A percentile compares a stretch with the other conserved stretches of the same genome.
Conservation (phyloP, 495 filamentous ascomycete species). For the Lophiotrema nucula region DNA sequence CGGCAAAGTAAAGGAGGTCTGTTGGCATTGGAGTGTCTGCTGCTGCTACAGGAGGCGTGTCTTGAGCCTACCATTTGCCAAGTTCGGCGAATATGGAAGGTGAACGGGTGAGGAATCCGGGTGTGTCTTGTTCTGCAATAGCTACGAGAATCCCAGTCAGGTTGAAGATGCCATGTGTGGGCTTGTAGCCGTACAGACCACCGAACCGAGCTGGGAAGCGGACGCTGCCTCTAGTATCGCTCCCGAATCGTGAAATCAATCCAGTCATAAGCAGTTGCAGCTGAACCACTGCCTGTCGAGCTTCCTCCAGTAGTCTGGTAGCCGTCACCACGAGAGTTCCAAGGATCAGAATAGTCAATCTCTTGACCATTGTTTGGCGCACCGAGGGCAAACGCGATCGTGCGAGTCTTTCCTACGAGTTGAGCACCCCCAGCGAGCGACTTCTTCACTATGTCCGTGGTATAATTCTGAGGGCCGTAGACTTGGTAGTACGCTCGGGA, state of each 20-base stretch:
- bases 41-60: neutral
- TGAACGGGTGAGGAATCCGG: conserved; percentile 9
- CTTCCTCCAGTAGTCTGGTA: conserved; percentile 13
- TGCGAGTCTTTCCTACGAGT: conserved; percentile 7
- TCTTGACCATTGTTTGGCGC: conserved; percentile 2
- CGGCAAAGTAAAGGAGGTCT: conserved; percentile 5
- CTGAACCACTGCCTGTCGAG: conserved; percentile 3
- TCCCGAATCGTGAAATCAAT: conserved; percentile 14
- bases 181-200: conserved; percentile 8
- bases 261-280: conserved; percentile 14
- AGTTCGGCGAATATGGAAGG: conserved; percentile 1
- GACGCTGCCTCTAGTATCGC: conserved; percentile 9
- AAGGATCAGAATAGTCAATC: conserved; percentile 14
- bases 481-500: conserved; percentile 8
- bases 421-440: neutral
- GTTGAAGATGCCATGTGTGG: conserved; percentile 13
- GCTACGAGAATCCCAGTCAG: conserved; percentile 8
- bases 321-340: conserved; percentile 13
- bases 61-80: conserved; percentile 7
- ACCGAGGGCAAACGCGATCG: neutral
- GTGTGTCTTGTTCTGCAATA: conserved; percentile 8
- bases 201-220: conserved; percentile 10
- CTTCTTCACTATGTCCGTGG: conserved; percentile 1
- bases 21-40: conserved; percentile 1
- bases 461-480: conserved; percentile 2